These are phyloP conservation scores for Plectosphaerella plurivora DNA, from an alignment of 2,329 filamentous ascomycete genomes.

Conservation along the genomic window DNA sequence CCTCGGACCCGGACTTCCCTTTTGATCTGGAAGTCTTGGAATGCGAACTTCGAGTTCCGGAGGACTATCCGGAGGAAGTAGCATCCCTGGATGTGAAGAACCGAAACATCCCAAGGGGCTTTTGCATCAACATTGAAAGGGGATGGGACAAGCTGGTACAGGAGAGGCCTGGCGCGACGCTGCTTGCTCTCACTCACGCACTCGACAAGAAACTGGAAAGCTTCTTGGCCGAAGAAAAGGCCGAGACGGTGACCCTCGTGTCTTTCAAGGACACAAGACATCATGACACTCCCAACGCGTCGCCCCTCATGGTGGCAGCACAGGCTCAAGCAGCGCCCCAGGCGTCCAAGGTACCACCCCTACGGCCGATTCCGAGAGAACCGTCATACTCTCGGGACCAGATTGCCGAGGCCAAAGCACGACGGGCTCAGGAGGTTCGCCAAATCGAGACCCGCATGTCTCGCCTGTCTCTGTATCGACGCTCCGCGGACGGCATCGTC, in stretches of 20 bases:
- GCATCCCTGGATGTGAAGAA: slow-evolving; percentile 63
- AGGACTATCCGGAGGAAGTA: slow-evolving; percentile 52
- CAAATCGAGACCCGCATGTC: slow-evolving; percentile 75
- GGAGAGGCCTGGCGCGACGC: slow-evolving; percentile 49
- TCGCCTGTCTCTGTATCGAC: slow-evolving; percentile 61
- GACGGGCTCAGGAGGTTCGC: slow-evolving; percentile 60
- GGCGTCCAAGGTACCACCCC: too few relatives aligned
- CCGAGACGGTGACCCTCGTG: slow-evolving; percentile 67
- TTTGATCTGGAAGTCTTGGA: slow-evolving; percentile 68
- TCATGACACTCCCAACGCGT: slow-evolving; percentile 19
- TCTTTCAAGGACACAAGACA: slow-evolving; percentile 52
- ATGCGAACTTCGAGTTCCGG: slow-evolving; percentile 63
- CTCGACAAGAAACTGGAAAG: slow-evolving; percentile 69
- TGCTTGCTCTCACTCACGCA: slow-evolving; percentile 63
- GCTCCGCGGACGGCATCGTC: slow-evolving; percentile 63
- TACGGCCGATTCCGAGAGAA: slow-evolving; percentile 35
- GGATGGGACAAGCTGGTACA: slow-evolving; percentile 65
- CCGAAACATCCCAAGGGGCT: slow-evolving; percentile 64
- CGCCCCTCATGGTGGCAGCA: not conserved
- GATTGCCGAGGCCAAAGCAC: slow-evolving; percentile 56
- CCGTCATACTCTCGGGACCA: slow-evolving; percentile 52
- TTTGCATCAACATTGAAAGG: slow-evolving; percentile 70
- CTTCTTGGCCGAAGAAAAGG: slow-evolving; percentile 65
- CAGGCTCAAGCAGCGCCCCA: slow-evolving; percentile 5
- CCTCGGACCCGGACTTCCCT: slow-evolving; percentile 80